These are phyloP conservation scores for Leptodermis oblonga DNA, from an alignment of 257 asterid genomes.

Conservation along the genomic window DNA sequence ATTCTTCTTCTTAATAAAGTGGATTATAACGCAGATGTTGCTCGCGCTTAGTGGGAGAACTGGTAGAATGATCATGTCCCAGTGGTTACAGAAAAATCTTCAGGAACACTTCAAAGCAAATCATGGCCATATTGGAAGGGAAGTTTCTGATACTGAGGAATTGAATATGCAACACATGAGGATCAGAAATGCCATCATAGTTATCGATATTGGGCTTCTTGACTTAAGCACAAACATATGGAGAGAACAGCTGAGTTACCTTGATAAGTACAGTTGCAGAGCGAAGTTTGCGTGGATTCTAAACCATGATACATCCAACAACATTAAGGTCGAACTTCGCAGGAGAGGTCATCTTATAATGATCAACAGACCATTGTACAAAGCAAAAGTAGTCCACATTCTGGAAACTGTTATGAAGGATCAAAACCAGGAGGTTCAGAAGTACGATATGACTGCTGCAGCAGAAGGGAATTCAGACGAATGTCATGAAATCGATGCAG, in stretches of 20 bases:
- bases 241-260: constrained; percentile 75
- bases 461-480: constrained; percentile 64
- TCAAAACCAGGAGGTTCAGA: constrained; percentile 29
- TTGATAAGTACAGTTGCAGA: constrained; percentile 44
- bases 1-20: not conserved
- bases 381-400: constrained; percentile 66
- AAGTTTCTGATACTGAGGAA: constrained; percentile 27
- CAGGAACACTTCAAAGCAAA: constrained; percentile 34
- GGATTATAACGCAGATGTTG: constrained; percentile 58
- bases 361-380: constrained; percentile 75
- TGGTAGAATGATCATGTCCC: constrained; percentile 51
- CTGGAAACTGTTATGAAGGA: constrained; percentile 53
- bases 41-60: constrained; percentile 80
- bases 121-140: constrained; percentile 16
- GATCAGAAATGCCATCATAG: constrained; percentile 34
- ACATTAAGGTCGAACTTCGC: constrained; percentile 65
- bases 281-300: constrained; percentile 78
- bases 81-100: constrained; percentile 70
- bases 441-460: constrained; percentile 48
- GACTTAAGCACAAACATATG: constrained; percentile 71
- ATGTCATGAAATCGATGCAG: no score
- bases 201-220: constrained; percentile 67
- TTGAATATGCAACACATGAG: constrained; percentile 16
- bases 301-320: constrained; percentile 57
- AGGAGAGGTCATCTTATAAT: constrained; percentile 58